Conservation (phyloP, 108 stramenopile genomes). For the Cyclostephanos invisitatus region DNA sequence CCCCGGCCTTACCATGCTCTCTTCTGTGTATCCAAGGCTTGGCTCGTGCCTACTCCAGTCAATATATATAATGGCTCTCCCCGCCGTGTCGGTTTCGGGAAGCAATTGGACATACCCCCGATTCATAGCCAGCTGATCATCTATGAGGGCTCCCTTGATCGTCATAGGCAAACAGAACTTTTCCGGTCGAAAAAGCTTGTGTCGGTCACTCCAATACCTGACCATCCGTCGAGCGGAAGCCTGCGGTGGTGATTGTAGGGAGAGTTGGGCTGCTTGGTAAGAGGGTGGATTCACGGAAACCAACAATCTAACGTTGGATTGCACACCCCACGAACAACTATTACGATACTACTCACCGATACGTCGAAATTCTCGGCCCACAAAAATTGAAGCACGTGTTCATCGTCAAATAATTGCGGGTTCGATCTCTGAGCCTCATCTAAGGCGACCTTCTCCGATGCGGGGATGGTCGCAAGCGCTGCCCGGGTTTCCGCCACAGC, state of each 20-base stretch:
- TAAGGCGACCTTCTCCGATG: constrained; percentile 26
- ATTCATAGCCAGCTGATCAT: constrained; percentile 34
- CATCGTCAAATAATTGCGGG: constrained; percentile 30
- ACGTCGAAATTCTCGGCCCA: constrained; percentile 30
- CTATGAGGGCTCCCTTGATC: constrained; percentile 40
- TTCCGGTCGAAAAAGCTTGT: constrained; percentile 37
- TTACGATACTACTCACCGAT: constrained; percentile 20
- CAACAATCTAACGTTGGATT: not conserved
- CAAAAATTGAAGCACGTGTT: constrained; percentile 35
- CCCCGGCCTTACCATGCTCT: constrained; percentile 26
- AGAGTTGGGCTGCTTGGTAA: not conserved
- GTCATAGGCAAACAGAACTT: constrained; percentile 41
- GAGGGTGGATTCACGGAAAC: not conserved
- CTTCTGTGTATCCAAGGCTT: constrained; percentile 30
- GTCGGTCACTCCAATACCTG: constrained; percentile 44
- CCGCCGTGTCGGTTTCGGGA: constrained; percentile 40
- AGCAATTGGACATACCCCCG: constrained; percentile 38
- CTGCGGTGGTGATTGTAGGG: constrained; percentile 2
- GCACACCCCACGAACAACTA: too few relatives aligned
- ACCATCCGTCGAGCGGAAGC: constrained; percentile 34
- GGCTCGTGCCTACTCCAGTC: constrained; percentile 47
- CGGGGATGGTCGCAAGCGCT: constrained; percentile 21
- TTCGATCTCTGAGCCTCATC: constrained; percentile 18
- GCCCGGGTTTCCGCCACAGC: constrained; percentile 12
- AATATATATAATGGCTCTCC: constrained; percentile 38